Evolutionary conservation across 768 basidiomycete species (phyloP).

Genomic region (Terana coerulea): DNA sequence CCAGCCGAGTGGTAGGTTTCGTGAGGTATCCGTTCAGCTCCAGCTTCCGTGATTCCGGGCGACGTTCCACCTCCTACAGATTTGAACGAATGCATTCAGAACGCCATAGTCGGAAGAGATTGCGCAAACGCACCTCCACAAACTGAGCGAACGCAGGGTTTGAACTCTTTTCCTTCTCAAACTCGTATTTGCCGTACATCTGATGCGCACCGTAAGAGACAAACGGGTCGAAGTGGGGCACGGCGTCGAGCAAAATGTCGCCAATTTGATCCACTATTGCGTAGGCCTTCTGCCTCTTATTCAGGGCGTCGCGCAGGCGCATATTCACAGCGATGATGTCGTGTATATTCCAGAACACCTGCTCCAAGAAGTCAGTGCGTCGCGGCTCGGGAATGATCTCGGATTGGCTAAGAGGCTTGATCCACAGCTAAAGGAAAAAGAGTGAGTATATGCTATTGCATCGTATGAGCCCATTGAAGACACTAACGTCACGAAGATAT

Average conservation of each 20-base stretch:
- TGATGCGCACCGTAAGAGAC: slow-evolving; percentile 96
- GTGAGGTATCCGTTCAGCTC: slow-evolving; percentile 98
- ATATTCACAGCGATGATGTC: slow-evolving; percentile 93
- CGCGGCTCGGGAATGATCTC: slow-evolving; percentile 75
- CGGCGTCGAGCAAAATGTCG: slow-evolving; percentile 83
- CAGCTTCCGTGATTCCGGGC: slow-evolving; percentile 92
- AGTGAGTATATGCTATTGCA: slow-evolving; percentile 1
- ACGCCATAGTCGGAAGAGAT: not conserved
- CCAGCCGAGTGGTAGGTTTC: slow-evolving; percentile 95
- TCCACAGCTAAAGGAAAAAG: slow-evolving; percentile 63
- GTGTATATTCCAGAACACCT: slow-evolving; percentile 97
- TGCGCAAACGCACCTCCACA: slow-evolving; percentile 69
- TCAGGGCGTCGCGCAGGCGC: slow-evolving; percentile 87
- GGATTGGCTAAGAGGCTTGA: slow-evolving; percentile 74
- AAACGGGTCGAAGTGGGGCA: slow-evolving; percentile 88
- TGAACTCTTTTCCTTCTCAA: slow-evolving; percentile 95
- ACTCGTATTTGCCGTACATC: slow-evolving; percentile 97
- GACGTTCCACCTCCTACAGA: slow-evolving; percentile 76
- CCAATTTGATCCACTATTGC: slow-evolving; percentile 91
- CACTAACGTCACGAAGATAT: slow-evolving; percentile 87
- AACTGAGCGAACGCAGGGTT: slow-evolving; percentile 93
- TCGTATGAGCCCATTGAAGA: not conserved
- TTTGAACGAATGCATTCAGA: not conserved
- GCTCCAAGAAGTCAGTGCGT: slow-evolving; percentile 81
- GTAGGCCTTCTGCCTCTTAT: slow-evolving; percentile 91